These are phyloP conservation scores for Thecaphora thlaspeos DNA, from an alignment of 1,284 basidiomycete species.

Conservation along the genomic window DNA sequence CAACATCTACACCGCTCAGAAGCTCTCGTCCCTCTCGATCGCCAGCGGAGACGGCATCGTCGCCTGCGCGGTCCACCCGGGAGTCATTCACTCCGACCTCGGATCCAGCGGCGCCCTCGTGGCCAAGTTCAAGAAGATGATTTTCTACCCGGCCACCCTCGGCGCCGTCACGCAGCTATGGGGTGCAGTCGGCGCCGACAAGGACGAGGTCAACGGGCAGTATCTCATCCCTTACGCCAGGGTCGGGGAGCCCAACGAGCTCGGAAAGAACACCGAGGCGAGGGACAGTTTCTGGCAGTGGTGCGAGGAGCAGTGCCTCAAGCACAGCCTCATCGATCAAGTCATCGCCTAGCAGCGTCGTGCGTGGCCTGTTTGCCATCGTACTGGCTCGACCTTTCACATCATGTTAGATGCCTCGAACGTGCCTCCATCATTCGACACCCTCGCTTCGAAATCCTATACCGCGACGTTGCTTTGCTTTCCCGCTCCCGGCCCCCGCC, in stretches of 20 bases:
- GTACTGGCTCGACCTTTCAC: too few relatives aligned
- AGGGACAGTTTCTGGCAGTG: constrained; percentile 20
- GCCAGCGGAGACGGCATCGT: constrained; percentile 18
- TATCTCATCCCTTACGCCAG: constrained; percentile 42
- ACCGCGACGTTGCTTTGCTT: too few relatives aligned
- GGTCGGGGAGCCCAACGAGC: constrained; percentile 13
- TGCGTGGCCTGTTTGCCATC: too few relatives aligned
- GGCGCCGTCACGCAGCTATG: constrained; percentile 43
- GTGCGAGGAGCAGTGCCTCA: constrained; percentile 32
- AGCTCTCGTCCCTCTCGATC: constrained; percentile 14
- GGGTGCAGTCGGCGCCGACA: constrained; percentile 13
- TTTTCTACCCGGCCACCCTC: constrained; percentile 15
- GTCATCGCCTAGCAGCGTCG: neutral
- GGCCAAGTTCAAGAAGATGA: constrained; percentile 15
- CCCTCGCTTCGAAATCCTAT: too few relatives aligned
- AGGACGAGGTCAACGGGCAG: constrained; percentile 14
- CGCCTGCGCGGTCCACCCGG: constrained; percentile 32
- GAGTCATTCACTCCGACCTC: constrained; percentile 21
- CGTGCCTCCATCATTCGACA: too few relatives aligned
- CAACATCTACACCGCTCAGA: constrained; percentile 19
- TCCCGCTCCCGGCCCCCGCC: too few relatives aligned
- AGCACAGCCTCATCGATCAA: constrained; percentile 8
- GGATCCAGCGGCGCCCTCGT: constrained; percentile 4
- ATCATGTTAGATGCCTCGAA: too few relatives aligned
- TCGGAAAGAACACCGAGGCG: constrained; percentile 8